Base-by-base conservation (phyloP, 176 grass and related monocot species). In the Poa annua region DNA sequence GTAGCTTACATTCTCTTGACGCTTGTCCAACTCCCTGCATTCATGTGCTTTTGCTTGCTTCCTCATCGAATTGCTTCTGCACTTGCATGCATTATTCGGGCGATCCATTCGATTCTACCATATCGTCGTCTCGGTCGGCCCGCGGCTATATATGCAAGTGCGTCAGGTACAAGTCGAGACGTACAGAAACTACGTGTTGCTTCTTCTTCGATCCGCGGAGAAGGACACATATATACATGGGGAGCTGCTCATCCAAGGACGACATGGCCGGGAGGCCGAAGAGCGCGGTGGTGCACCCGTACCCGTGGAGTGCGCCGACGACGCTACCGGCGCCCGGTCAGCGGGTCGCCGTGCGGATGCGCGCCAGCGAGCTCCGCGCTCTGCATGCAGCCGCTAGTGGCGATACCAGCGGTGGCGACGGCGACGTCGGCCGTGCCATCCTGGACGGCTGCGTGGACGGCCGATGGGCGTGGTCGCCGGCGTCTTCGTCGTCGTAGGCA, bases 271-370 rank as follows among this genome's bases (percentile, higher is more conserved):
- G 4, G 39, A 71, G 74, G 12, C 11, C 41, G 7, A 22, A 41
- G 53, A 45, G 39, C 38, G 71, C 78, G 72, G 80, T 33, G 16
- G 86, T 94, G 78, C 89, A 92, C 11, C 92, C 92, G 0, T 87
- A 83, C 17, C 92, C 89, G 0, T 85, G 87, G 86, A 62, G 45
- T 0, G 15, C 85, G 83, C 67, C 84, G 55, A 26, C 74, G 47
- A 29, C 44, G 38, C 64, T 17, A 81, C 78, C 57, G 61, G 35
- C 14, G 7, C 44, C 65, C 26, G 72, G 89, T 15, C 77, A 81
- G 71, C 48, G 41, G 39, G 84, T 95, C 78, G 92, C 86, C 68
- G 85, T 95, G 65, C 66, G 85, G 68, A 92, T 95, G 93, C 84
- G 61, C 41, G 82, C 69, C 77, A 59, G 70, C 45, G 93, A 95